A percentile compares a stretch with the other conserved stretches of the same genome.
These are phyloP conservation scores for Ceratocystis ficicola DNA, from an alignment of 2,329 filamentous ascomycete genomes.

Conservation along the genomic window DNA sequence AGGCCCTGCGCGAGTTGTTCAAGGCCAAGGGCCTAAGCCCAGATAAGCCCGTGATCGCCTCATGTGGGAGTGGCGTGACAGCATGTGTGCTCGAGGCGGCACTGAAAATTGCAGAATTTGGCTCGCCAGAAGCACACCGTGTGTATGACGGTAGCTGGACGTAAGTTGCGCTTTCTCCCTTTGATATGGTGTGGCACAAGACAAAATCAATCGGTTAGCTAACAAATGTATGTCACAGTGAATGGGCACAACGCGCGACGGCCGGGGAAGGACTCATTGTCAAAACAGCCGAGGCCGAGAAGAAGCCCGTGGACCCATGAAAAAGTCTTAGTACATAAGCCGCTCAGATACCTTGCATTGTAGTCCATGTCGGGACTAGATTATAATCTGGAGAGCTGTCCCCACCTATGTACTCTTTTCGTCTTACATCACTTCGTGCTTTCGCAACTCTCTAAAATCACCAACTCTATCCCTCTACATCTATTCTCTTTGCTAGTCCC, in stretches of 20 bases:
- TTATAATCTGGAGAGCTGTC: not conserved
- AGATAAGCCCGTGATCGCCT: constrained; percentile 68
- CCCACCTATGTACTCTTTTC: not conserved
- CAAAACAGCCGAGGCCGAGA: constrained; percentile 32
- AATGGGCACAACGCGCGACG: constrained; percentile 55
- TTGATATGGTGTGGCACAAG: not conserved
- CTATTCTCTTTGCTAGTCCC: not conserved
- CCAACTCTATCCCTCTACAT: not conserved
- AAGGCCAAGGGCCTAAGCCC: constrained; percentile 68
- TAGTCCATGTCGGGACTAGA: not conserved
- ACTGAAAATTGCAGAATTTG: constrained; percentile 64
- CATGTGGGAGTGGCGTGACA: constrained; percentile 88
- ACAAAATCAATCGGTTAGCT: constrained; percentile 22
- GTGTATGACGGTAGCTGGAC: constrained; percentile 98
- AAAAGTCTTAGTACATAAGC: not conserved
- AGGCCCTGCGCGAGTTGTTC: constrained; percentile 65
- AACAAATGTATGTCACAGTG: constrained; percentile 33
- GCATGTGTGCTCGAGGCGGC: constrained; percentile 84
- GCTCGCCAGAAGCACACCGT: constrained; percentile 51
- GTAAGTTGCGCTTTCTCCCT: constrained; percentile 41
- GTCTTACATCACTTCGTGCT: not conserved
- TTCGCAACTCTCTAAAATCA: not conserved
- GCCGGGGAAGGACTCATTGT: constrained; percentile 50
- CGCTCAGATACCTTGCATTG: not conserved
- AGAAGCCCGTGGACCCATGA: constrained; percentile 18